Conservation (phyloP, 805 yeast species). For the Yarrowia keelungensis region DNA sequence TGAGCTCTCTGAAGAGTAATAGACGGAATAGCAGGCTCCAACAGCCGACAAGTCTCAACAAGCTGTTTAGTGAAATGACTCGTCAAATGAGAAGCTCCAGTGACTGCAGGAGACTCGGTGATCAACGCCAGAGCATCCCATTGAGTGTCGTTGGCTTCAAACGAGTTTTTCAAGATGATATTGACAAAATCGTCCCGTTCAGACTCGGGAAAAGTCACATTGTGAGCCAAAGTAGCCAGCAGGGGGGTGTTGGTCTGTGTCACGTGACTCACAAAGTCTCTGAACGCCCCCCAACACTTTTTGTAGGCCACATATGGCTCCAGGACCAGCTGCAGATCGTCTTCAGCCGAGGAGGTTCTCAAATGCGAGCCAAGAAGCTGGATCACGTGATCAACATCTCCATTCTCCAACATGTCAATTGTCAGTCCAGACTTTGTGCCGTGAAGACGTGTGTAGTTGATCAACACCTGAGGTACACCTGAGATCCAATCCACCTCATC, state of each 20-base stretch:
- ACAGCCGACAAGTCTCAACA: conserved; percentile 27
- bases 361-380: neutral
- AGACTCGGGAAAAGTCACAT: conserved; percentile 6
- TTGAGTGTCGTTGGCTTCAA: conserved; percentile 27
- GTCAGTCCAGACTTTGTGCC: neutral
- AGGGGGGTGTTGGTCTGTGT: conserved; percentile 14
- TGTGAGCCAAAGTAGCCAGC: neutral
- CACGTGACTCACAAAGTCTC: conserved; percentile 13
- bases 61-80: conserved; percentile 21
- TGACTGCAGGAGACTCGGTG: neutral
- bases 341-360: neutral
- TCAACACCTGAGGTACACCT: conserved; percentile 19
- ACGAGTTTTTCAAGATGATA: conserved; percentile 6
- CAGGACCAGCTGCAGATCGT: neutral
- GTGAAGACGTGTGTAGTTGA: conserved; percentile 17
- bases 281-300: conserved; percentile 1
- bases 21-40: conserved; percentile 35
- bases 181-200: neutral
- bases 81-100: neutral
- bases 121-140: conserved; percentile 28
- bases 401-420: conserved; percentile 9
- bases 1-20: conserved; percentile 20
- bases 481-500: conserved; percentile 6
- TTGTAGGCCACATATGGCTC: conserved; percentile 20
- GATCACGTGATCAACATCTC: conserved; percentile 1